Evolutionary conservation across 2,329 filamentous ascomycete genomes (phyloP), one percentile per base, ranked within the genome.

Genomic region (Fusarium azukiicola): DNA sequence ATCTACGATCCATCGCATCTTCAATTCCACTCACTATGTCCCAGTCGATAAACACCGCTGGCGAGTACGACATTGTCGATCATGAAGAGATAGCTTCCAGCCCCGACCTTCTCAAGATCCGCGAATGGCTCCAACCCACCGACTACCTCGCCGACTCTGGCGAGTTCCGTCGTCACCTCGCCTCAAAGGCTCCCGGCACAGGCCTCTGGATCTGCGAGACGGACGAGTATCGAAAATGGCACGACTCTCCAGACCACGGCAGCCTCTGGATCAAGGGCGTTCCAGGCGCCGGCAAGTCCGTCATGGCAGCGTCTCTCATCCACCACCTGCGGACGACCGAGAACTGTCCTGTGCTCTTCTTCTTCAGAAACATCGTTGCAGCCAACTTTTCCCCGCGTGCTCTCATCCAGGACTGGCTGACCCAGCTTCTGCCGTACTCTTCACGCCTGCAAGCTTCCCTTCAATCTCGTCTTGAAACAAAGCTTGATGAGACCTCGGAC

Each of bases 201-300:
- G 83, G 82, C 0, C 58, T 81, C 1, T 84, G 82, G 82, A 67
- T 84, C 2, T 78, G 79, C 21, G 56, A 82, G 40, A 84, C 83
- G 7, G 73, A 81, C 3, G 76, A 80, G 7, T 83, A 80, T 52
- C 70, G 32, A 40, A 74, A 76, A 74, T 81, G 81, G 81, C 74
- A 82, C 17, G 81, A 79, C 23, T 80, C 78, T 40, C 67, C 72
- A 9, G 71, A 80, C 14, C 79, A 82, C 21, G 81, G 81, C 4
- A 82, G 79, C 14, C 74, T 82, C 32, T 82, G 79, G 79, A 81
- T 82, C 47, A 82, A 82, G 49, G 81, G 81, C 27, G 87, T 82
- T 2, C 78, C 81, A 3, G 79, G 81, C 11, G 80, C 81, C 1
- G 81, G 81, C 85, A 82, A 82, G 27, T 81, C 80, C 3, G 81